phyloP scores from a whole-genome alignment of 2,329 filamentous ascomycete genomes.

The Rhynchosporium graminicola region DNA sequence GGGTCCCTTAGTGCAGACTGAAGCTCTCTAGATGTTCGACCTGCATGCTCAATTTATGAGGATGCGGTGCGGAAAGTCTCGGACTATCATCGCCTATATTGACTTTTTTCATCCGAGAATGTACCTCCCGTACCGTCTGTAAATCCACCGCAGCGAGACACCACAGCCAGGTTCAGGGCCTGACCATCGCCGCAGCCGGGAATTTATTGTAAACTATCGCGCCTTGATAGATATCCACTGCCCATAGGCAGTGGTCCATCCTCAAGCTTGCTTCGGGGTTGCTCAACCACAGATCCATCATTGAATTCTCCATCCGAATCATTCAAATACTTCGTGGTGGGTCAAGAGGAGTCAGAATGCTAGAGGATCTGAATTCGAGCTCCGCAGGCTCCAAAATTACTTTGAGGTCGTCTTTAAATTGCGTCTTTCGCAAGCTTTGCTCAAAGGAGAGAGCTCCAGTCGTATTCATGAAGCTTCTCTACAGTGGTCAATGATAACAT shows the following conservation, averaged over 20 bases:
- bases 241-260: not conserved
- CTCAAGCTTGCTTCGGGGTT: slow-evolving; percentile 4
- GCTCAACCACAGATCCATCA: not conserved
- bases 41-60: not conserved
- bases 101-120: not conserved
- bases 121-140: not conserved
- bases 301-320: slow-evolving; percentile 1
- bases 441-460: not conserved
- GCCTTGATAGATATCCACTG: not conserved
- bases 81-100: not conserved
- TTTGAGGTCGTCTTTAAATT: not conserved
- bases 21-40: not conserved
- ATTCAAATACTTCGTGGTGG: not conserved
- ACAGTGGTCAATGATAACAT: slow-evolving; percentile 3
- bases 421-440: slow-evolving; percentile 1
- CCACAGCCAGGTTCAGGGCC: slow-evolving; percentile 5
- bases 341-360: not conserved
- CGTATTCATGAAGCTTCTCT: slow-evolving; percentile 5
- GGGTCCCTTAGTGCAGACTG: not conserved
- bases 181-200: not conserved
- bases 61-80: not conserved
- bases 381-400: not conserved
- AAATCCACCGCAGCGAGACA: not conserved
- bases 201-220: not conserved
- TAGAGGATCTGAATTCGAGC: not conserved